Base-by-base conservation (phyloP, 345 rosid genomes). In the Salix caprea region DNA sequence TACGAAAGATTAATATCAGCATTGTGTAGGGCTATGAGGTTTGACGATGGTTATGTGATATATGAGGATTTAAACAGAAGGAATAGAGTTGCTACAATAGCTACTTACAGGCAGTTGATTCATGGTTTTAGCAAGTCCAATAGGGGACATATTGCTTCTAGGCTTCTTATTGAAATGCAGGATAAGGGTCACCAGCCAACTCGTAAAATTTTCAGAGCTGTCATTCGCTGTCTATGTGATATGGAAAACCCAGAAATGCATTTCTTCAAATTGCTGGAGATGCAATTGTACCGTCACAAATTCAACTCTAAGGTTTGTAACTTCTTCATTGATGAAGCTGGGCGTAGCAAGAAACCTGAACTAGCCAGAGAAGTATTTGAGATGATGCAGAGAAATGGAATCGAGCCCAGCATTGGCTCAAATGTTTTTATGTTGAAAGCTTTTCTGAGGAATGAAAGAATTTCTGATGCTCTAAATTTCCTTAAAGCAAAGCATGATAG, bases 161-260 rank as follows among this genome's bases (percentile, higher is more conserved):
- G 79, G 75, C 93, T 96, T 78, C 86, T 96, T 42, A 68, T 87
- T 67, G 89, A 88, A 74, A 93, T 93, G 98, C 97, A 90, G 76
- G 87, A 88, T 42, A 91, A 84, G 75, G 96, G 93, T 70, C 84
- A 88, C 76, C 70, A 18, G 18, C 87, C 92, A 36, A 70, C 36
- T 69, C 70, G 74, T 58, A 46, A 12, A 44, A 60, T 87, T 75
- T 85, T 78, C 74, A 90, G 91, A 79, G 67, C 81, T 52, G 97
- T 96, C 62, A 86, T 91, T 64, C 60, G 76, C 42, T 74, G 85
- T 81, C 79, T 96, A 7, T 87, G 86, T 61, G 14, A 62, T 9
- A 82, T 84, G 89, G 90, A 88, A 81, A 81, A 83, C 77, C 81
- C 89, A 3, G 85, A 80, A 65, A 69, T 56, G n/a, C 88, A 69